Percentiles rank a stretch among this genome's conserved stretches.
Evolutionary conservation across 1,284 basidiomycete species (phyloP).

Genomic region (Naganishia liquefaciens): DNA sequence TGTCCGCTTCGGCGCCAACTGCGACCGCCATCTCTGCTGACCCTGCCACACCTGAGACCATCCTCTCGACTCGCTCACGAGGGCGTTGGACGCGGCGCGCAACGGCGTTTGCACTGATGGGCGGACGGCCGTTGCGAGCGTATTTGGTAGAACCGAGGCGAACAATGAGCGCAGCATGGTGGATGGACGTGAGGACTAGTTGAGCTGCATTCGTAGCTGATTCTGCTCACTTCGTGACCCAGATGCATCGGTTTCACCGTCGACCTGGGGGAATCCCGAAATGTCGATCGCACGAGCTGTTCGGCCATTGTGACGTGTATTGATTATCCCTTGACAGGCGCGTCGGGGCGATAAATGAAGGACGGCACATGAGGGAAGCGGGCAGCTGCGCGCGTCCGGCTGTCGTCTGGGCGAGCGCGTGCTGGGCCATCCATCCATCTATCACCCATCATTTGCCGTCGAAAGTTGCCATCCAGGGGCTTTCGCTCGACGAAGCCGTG

Average conservation of each 20-base stretch:
- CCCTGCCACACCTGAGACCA: constrained; percentile 23
- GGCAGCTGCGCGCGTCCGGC: neutral
- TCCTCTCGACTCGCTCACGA: constrained; percentile 7
- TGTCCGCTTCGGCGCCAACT: constrained; percentile 78
- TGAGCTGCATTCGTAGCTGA: neutral
- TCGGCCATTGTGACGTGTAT: constrained; percentile 11
- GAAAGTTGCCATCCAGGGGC: too few relatives aligned
- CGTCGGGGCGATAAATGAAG: neutral
- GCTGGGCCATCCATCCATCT: neutral
- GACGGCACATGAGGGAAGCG: neutral
- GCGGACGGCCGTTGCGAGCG: constrained; percentile 12
- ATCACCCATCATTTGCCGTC: too few relatives aligned
- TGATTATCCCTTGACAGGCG: neutral
- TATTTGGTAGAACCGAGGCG: constrained; percentile 14
- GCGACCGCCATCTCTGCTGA: constrained; percentile 29
- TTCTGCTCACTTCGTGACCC: neutral
- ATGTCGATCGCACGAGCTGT: constrained; percentile 4
- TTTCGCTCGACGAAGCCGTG: too few relatives aligned
- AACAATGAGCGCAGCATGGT: constrained; percentile 16
- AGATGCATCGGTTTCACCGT: neutral
- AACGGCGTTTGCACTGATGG: neutral
- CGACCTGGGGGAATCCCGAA: neutral
- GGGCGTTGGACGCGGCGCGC: neutral
- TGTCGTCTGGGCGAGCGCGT: neutral
- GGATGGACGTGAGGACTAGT: neutral